Conservation (phyloP, 306 rosid genomes). For the Parietaria judaica region DNA sequence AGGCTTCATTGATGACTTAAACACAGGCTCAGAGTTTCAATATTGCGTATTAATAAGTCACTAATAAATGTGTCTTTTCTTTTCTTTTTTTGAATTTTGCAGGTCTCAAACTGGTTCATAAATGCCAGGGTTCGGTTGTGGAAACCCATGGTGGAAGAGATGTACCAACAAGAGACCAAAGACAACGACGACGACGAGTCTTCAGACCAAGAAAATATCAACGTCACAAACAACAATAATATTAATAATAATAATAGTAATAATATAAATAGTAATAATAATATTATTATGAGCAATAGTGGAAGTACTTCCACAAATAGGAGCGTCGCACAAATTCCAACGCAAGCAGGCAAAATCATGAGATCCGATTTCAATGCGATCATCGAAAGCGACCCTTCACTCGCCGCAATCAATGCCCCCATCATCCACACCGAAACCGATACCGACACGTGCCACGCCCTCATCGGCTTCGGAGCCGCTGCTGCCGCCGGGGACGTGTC, state of each 20-base stretch:
- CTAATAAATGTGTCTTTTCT: not conserved
- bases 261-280: too few relatives aligned
- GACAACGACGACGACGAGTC: constrained; percentile 29
- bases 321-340: constrained; percentile 57
- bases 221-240: constrained; percentile 16
- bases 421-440: constrained; percentile 17
- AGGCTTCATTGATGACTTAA: not conserved
- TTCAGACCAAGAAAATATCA: constrained; percentile 7
- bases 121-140: constrained; percentile 99
- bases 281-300: not conserved
- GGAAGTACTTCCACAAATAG: not conserved
- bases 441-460: constrained; percentile 53
- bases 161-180: constrained; percentile 91
- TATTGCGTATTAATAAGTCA: too few relatives aligned
- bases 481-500: constrained; percentile 68
- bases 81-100: constrained; percentile 4
- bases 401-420: constrained; percentile 40
- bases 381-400: constrained; percentile 66
- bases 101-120: constrained; percentile 99
- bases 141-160: constrained; percentile 99
- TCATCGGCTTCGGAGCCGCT: constrained; percentile 82
- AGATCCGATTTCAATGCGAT: constrained; percentile 50
- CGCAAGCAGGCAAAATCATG: constrained; percentile 28
- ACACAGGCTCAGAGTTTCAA: too few relatives aligned
- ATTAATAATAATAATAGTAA: constrained; percentile 19